Base-by-base conservation (phyloP, 23 red algal species). In the Chondrus crispus region DNA sequence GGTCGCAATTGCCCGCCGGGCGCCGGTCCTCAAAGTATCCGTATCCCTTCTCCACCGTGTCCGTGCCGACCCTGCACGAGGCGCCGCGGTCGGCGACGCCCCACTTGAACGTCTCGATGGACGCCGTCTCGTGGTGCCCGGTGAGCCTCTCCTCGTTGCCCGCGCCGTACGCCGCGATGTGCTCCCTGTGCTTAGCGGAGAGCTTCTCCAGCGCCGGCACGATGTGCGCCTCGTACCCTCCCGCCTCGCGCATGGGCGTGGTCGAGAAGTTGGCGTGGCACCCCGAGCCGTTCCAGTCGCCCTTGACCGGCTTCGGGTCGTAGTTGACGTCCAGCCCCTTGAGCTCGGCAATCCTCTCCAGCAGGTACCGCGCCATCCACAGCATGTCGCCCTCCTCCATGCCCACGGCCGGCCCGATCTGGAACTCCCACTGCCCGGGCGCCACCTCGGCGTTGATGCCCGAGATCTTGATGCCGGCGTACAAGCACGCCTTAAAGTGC, bases 181-280 rank as follows among this genome's bases (percentile, higher is more conserved):
- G 95, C 43, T 90, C 91, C 89, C 88, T 62, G 62, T 96, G 95
- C 40, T 93, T 93, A 50, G 68, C 36, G 33, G 48, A 40, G 32
- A 96, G 54, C 40, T 82, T 62, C 68, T 93, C 95, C 14, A 96
- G 54, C 4, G 82, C 95, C 19, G 79, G 71, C 47, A 85, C 84
- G 48, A 96, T 96, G 53, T 44, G 36, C 26, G 68, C 53, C 48
- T 95, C 84, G 35, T 88, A 93, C 42, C 95, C 95, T n/a, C 95
- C 95, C 37, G 24, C 28, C 32, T 80, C 81, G 60, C 95, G 85
- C 95, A 96, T 96, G 5, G 95, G 84, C 63, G 79, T 64, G 42
- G 95, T 96, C 18, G 95, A 96, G 64, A 96, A 96, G 74, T 96
- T 96, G 82, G 95, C 75, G 60, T 96, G 95, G 35, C 88, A 93